A percentile compares a stretch with the other conserved stretches of the same genome.
These are phyloP conservation scores for Neophaeococcomyces aloes DNA, from an alignment of 2,329 filamentous ascomycete species.

Conservation along the genomic window DNA sequence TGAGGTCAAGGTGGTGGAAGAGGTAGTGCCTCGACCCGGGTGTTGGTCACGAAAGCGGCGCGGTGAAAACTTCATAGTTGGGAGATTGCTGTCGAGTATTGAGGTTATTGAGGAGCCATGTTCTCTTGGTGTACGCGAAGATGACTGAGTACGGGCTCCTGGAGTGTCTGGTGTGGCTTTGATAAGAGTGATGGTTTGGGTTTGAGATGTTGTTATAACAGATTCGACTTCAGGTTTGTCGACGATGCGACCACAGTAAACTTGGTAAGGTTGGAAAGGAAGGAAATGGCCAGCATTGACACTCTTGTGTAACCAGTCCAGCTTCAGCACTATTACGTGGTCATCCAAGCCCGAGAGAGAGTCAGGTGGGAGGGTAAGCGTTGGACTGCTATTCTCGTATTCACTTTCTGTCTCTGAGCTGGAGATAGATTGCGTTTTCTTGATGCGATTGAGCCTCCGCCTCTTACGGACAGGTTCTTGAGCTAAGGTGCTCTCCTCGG, in stretches of 20 bases:
- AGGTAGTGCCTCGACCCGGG: conserved; percentile 8
- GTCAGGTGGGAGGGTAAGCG: background rate
- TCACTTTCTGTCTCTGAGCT: conserved; percentile 6
- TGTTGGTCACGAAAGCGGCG: conserved; percentile 21
- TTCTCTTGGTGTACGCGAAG: background rate
- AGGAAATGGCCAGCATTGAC: conserved; percentile 33
- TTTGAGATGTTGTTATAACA: conserved; percentile 3
- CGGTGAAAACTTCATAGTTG: conserved; percentile 9
- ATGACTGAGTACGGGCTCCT: background rate
- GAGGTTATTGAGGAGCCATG: background rate
- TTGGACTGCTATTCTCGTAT: background rate
- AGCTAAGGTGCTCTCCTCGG: conserved; percentile 26
- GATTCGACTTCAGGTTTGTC: conserved; percentile 25
- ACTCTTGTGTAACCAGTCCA: conserved; percentile 46
- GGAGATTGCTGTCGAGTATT: background rate
- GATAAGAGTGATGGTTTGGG: conserved; percentile 13
- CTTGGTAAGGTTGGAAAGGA: conserved; percentile 38
- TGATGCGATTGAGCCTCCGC: conserved; percentile 2
- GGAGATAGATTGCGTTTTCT: background rate
- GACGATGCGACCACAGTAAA: conserved; percentile 41
- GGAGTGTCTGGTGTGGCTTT: conserved; percentile 3
- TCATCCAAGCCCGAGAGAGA: conserved; percentile 22
- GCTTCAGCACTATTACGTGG: conserved; percentile 40
- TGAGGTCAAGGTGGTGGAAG: too few relatives aligned
- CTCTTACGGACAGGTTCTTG: conserved; percentile 6